Conservation (phyloP, 306 rosid genomes). For the Dalbergia oliveri region DNA sequence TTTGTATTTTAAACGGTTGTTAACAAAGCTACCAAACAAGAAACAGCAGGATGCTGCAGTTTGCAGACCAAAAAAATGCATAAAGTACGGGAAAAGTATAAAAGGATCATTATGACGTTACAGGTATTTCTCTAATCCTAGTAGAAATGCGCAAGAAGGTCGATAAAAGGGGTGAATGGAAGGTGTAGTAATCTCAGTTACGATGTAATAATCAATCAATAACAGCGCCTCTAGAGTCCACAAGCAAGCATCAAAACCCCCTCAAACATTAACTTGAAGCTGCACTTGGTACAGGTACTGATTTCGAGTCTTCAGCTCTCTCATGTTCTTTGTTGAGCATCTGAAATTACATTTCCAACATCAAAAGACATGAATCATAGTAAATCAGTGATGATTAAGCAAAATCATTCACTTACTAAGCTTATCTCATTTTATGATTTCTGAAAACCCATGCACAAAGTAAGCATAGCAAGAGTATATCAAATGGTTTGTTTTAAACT, state of each 20-base stretch:
- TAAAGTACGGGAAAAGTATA: constrained; percentile 19
- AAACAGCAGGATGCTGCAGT: not conserved
- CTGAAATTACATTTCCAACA: constrained; percentile 50
- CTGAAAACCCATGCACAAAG: not conserved
- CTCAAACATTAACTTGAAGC: constrained; percentile 46
- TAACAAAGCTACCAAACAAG: constrained; percentile 41
- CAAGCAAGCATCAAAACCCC: constrained; percentile 10
- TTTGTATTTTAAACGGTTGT: not conserved
- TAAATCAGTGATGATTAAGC: not conserved
- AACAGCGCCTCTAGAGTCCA: constrained; percentile 6
- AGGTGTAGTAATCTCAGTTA: constrained; percentile 19
- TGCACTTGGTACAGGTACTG: constrained; percentile 53
- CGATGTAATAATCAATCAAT: not conserved
- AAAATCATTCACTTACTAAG: constrained; percentile 11
- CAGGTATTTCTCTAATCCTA: constrained; percentile 43
- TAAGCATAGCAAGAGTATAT: not conserved
- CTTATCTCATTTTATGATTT: constrained; percentile 8
- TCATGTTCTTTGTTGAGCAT: constrained; percentile 68
- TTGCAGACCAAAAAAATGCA: constrained; percentile 11
- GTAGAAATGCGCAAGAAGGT: constrained; percentile 29
- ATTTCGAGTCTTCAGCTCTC: constrained; percentile 60
- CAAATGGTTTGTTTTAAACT: not conserved
- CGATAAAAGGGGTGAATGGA: not conserved
- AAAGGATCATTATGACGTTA: constrained; percentile 43
- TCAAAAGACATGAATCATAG: constrained; percentile 33